Evolutionary conservation across 345 rosid species (phyloP), one percentile per base, ranked within the genome.

Genomic region (Abelmoschus esculentus): DNA sequence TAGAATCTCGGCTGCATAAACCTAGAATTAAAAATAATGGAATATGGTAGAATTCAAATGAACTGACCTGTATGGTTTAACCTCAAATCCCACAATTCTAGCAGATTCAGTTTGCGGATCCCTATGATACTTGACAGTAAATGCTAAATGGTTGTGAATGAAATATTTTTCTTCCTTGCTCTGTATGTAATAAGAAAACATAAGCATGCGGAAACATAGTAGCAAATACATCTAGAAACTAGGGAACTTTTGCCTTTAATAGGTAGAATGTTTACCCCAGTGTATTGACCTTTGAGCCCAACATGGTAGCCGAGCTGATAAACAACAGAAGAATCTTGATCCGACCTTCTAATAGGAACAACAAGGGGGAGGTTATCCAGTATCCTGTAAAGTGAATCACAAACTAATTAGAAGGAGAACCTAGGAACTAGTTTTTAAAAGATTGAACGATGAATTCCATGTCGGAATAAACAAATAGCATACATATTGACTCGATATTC

Each of bases 51-150:
- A n/a, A 66, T 31, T 52, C 26, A 68, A 75, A 74, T 69, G 32
- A 46, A 61, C 74, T 47, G 50, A 93, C 98, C 98, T 91, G 82
- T 75, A 88, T 46, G 97, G 98, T 69, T 85, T 93, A 67, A 93
- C 98, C 82, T 93, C 98, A 75, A 93, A 93, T 63, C 98, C 98
- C 42, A 93, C 98, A 77, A 93, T 93, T 75, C 98, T 89, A 31
- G 97, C 91, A 72, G 87, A 70, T 56, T 89, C 95, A 12, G 91
- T 88, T 67, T 85, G 88, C 18, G 44, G 3, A 79, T 93, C 98
- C 69, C 81, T 86, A 67, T 93, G 98, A 77, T 78, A 93, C 82
- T 86, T 90, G 79, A 93, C 96, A 4, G 87, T 86, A 79, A 93
- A 91, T 49, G 96, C 74, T 80, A 91, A 77, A 82, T 93, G 98